Base-by-base conservation (phyloP, 345 rosid species). In the Nephelium lappaceum region DNA sequence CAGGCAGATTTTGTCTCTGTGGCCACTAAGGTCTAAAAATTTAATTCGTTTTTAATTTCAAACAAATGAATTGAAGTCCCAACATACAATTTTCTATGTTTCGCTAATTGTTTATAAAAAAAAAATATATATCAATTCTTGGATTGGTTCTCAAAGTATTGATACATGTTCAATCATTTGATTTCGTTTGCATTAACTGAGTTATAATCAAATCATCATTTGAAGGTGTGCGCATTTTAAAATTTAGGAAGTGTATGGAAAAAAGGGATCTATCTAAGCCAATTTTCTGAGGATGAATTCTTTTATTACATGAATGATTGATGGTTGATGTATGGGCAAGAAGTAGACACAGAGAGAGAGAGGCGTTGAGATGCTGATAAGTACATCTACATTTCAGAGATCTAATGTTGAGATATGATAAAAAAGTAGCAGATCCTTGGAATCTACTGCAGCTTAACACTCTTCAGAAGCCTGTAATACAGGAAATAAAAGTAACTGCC, bases 391-490 rank as follows among this genome's bases (percentile, higher is more conserved):
- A 23, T 25, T 61, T 69, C 45, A 38, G 12, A 73, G 47, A 57
- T 41, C 51, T 16, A 10, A 42, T 72, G 21, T 60, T 60, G 11
- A 24, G 45, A 10, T 24, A 8, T 62, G 14, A 8, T 24, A 25
- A 15, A 4, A 6, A 15, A 15, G 10, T 14, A 6, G 18, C 77
- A 9, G 14, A 3, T 14, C 31, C 60, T 21, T 55, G 73, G 38
- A 69, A 71, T 76, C 77, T 45, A 64, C 69, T 76, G 81, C 70
- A 83, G 58, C 86, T 81, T 79, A 10, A 77, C 72, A 69, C 77
- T 36, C 72, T 64, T 81, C 41, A 77, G 18, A 69, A 79, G 49
- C 84, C 87, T 81, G 58, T 7, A 66, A 18, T 61, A 8, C 38
- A 67, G 77, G 39, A 21, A 66, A 31, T 31, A 25, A 53, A 25